These are phyloP conservation scores for Physcia stellaris DNA, from an alignment of 495 filamentous ascomycete genomes.

Conservation along the genomic window DNA sequence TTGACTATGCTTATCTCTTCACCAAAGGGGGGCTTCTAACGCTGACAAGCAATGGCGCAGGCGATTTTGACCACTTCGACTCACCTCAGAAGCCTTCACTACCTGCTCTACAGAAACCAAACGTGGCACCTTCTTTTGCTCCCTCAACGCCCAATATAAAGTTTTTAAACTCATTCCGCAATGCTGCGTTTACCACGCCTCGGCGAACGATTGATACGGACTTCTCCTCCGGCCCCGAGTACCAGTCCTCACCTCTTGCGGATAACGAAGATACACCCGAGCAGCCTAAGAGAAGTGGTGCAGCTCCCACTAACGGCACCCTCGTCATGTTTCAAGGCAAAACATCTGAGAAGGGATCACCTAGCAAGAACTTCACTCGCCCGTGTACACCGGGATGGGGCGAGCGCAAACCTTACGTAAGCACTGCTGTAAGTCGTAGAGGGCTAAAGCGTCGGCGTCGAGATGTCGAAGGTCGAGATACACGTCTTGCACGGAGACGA, in stretches of 20 bases:
- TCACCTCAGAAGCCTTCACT: constrained; percentile 33
- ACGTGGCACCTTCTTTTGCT: constrained; percentile 28
- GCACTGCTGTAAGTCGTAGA: constrained; percentile 34
- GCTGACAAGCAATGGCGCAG: constrained; percentile 22
- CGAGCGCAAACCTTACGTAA: constrained; percentile 35
- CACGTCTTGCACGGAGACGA: constrained; percentile 23
- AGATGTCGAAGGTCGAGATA: constrained; percentile 30
- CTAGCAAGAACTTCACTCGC: constrained; percentile 28
- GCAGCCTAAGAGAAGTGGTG: constrained; percentile 28
- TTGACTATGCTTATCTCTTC: too few species aligned
- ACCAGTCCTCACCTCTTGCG: constrained; percentile 56
- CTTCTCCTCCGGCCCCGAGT: constrained; percentile 70
- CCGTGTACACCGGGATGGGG: constrained; percentile 46
- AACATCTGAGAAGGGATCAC: constrained; percentile 32
- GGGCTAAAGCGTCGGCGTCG: constrained; percentile 40
- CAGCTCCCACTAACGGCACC: constrained; percentile 22
- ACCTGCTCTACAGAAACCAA: constrained; percentile 33
- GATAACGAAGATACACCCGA: constrained; percentile 63
- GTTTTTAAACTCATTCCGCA: constrained; percentile 13
- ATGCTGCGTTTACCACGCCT: constrained; percentile 58
- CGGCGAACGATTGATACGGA: constrained; percentile 54
- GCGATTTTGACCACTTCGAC: constrained; percentile 35
- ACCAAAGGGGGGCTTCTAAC: not conserved
- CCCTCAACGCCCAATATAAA: constrained; percentile 3
- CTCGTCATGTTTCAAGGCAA: constrained; percentile 26